These are phyloP conservation scores for Russula olivacea DNA, from an alignment of 768 basidiomycete species.

Conservation along the genomic window DNA sequence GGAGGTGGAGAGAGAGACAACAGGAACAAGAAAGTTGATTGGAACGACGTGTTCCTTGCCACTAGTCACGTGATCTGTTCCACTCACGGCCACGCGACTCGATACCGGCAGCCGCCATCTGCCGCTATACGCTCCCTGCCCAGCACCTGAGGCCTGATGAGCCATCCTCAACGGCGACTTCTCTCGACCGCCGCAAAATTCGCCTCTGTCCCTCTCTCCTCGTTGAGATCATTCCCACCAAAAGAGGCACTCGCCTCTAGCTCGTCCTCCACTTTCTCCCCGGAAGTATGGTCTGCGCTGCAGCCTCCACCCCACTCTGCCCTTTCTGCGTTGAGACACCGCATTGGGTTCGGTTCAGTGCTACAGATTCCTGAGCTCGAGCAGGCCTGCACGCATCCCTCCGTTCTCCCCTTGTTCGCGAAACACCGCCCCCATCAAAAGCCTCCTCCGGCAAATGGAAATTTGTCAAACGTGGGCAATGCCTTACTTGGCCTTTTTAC, in stretches of 20 bases:
- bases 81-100: neutral
- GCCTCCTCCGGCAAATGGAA: conserved; percentile 60
- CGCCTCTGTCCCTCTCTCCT: conserved; percentile 50
- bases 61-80: neutral
- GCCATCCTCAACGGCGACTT: conserved; percentile 53
- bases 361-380: conserved; percentile 47
- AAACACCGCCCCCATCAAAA: conserved; percentile 52
- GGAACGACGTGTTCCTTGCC: neutral
- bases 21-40: neutral
- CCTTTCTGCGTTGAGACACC: conserved; percentile 67
- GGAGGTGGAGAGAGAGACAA: no score
- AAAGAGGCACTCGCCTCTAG: conserved; percentile 40
- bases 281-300: conserved; percentile 61
- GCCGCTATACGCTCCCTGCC: neutral
- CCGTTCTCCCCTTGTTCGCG: conserved; percentile 51
- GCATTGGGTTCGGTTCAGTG: conserved; percentile 64
- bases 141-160: conserved; percentile 46
- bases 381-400: conserved; percentile 77
- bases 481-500: conserved; percentile 87
- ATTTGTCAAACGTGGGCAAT: conserved; percentile 75
- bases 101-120: no score
- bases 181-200: conserved; percentile 43
- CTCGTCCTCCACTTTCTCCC: conserved; percentile 42
- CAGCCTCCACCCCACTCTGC: conserved; percentile 70
- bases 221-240: conserved; percentile 56